Conservation (phyloP, 1,284 basidiomycete species). For the Earliella scabrosa region DNA sequence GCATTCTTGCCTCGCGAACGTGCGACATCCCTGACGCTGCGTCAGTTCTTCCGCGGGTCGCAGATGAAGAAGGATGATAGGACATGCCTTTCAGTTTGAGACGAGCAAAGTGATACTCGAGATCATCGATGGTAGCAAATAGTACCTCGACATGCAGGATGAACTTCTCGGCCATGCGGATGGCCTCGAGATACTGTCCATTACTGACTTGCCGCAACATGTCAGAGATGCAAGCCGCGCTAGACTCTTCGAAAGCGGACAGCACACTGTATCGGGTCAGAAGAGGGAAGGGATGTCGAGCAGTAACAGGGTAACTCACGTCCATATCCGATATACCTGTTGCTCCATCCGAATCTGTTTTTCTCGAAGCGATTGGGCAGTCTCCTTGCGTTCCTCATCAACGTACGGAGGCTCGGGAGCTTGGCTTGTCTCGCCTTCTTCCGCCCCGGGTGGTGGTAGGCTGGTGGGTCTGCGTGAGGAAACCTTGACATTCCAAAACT, state of each 20-base stretch:
- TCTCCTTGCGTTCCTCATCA: conserved; percentile 83
- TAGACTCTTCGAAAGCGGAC: conserved; percentile 97
- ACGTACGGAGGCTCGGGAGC: conserved; percentile 53
- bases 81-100: conserved; percentile 82
- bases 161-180: conserved; percentile 98
- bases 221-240: conserved; percentile 98
- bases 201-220: conserved; percentile 98
- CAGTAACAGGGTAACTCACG: conserved; percentile 52
- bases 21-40: conserved; percentile 86
- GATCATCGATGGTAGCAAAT: conserved; percentile 96
- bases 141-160: conserved; percentile 98
- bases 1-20: conserved; percentile 96
- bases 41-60: neutral
- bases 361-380: conserved; percentile 84
- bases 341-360: conserved; percentile 96
- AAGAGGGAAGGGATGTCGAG: neutral
- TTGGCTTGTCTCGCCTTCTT: conserved; percentile 50
- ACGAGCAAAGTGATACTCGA: conserved; percentile 88
- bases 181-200: conserved; percentile 94
- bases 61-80: neutral
- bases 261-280: conserved; percentile 64
- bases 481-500: conserved; percentile 99
- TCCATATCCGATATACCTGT: conserved; percentile 99
- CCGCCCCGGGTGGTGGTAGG: conserved; percentile 46
- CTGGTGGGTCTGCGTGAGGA: conserved; percentile 75